A percentile compares a stretch with the other conserved stretches of the same genome.
phyloP scores from a whole-genome alignment of 108 stramenopile genomes.

The Stephanodiscus minutulus region DNA sequence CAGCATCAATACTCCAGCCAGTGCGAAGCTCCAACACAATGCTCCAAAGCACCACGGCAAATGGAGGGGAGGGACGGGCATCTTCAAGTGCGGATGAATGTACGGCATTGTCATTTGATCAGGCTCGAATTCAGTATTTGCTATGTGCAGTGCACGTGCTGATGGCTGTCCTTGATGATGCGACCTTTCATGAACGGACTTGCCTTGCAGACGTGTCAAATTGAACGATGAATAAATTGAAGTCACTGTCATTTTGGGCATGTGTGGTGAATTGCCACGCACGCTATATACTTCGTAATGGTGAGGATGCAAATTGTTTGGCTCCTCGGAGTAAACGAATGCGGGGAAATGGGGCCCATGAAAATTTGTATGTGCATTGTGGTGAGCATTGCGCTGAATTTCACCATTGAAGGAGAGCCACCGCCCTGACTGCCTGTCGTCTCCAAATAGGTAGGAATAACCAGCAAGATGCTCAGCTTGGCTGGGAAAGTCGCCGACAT shows the following conservation, averaged over 20 bases:
- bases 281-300: slow-evolving; percentile 6
- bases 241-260: slow-evolving; percentile 4
- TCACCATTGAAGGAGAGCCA: too few relatives aligned
- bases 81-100: slow-evolving; percentile 39
- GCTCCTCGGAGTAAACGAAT: slow-evolving; percentile 28
- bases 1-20: slow-evolving; percentile 42
- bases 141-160: neutral
- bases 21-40: slow-evolving; percentile 48
- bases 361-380: neutral
- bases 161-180: neutral
- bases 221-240: slow-evolving; percentile 1
- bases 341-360: slow-evolving; percentile 12
- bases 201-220: neutral
- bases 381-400: neutral
- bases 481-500: too few relatives aligned
- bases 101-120: slow-evolving; percentile 44
- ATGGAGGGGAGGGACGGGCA: slow-evolving; percentile 49
- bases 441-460: slow-evolving; percentile 39
- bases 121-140: neutral
- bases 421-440: neutral
- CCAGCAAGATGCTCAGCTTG: slow-evolving; percentile 34
- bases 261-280: neutral
- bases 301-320: slow-evolving; percentile 22
- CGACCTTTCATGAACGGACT: neutral
- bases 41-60: slow-evolving; percentile 50